Conservation (phyloP, 768 basidiomycete genomes). For the Pleurotus tuoliensis region DNA sequence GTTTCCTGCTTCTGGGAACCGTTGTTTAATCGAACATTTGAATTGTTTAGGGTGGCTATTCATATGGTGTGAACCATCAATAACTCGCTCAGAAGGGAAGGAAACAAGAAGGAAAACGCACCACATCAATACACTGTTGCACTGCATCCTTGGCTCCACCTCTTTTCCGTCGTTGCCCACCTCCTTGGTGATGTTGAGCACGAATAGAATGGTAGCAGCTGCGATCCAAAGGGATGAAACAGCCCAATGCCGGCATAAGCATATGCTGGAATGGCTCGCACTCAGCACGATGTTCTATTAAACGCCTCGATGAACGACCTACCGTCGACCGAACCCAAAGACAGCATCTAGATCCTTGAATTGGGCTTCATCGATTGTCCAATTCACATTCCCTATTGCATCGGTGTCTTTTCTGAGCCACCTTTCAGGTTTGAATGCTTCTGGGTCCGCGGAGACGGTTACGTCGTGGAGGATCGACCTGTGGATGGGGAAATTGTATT, state of each 20-base stretch:
- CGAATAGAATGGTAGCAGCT: constrained; percentile 22
- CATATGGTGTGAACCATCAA: neutral
- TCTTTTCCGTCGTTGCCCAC: constrained; percentile 25
- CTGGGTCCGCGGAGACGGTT: constrained; percentile 45
- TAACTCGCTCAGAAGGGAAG: too few relatives aligned
- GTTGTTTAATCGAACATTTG: constrained; percentile 22
- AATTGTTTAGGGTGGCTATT: constrained; percentile 22
- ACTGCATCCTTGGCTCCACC: constrained; percentile 15
- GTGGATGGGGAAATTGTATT: neutral
- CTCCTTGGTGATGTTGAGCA: constrained; percentile 26
- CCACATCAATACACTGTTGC: constrained; percentile 7
- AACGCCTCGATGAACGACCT: neutral
- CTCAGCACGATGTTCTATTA: neutral
- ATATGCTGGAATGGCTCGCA: constrained; percentile 18
- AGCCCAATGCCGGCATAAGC: constrained; percentile 33
- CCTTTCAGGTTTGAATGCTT: constrained; percentile 51
- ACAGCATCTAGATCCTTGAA: too few relatives aligned
- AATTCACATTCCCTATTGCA: neutral
- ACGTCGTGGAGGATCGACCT: constrained; percentile 48
- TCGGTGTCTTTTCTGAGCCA: constrained; percentile 32
- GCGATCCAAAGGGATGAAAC: constrained; percentile 26
- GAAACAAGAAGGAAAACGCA: neutral
- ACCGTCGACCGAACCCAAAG: too few relatives aligned
- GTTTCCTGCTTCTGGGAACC: constrained; percentile 16
- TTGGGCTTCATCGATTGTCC: neutral